Conservation (phyloP, 2,329 filamentous ascomycete genomes). For the Fusarium xyrophilum region DNA sequence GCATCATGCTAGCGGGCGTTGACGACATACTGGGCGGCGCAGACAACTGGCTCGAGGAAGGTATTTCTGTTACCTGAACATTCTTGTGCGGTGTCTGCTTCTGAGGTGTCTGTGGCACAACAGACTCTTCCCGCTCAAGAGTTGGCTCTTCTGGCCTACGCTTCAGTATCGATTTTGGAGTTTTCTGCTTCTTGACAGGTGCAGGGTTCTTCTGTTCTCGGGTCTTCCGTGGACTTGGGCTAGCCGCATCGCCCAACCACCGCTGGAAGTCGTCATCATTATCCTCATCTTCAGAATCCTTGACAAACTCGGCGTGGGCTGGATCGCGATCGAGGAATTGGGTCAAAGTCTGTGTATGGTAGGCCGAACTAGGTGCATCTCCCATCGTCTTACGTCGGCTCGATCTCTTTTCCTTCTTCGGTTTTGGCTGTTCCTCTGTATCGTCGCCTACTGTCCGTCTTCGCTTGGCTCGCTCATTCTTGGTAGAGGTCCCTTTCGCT, state of each 20-base stretch:
- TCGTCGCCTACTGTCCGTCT: conserved; percentile 43
- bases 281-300: conserved; percentile 51
- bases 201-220: conserved; percentile 12
- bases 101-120: conserved; percentile 54
- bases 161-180: conserved; percentile 32
- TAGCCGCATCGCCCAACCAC: conserved; percentile 44
- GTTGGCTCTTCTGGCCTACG: conserved; percentile 3
- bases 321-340: conserved; percentile 45
- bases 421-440: conserved; percentile 23
- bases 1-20: conserved; percentile 51
- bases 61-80: conserved; percentile 49
- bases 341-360: conserved; percentile 53
- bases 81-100: conserved; percentile 50
- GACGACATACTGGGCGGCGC: conserved; percentile 50
- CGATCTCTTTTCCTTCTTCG: conserved; percentile 28
- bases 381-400: conserved; percentile 44
- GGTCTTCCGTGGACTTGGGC: conserved; percentile 37
- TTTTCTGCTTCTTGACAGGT: conserved; percentile 18
- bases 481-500: conserved; percentile 17
- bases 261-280: conserved; percentile 43
- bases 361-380: conserved; percentile 45
- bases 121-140: conserved; percentile 42
- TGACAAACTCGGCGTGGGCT: conserved; percentile 37
- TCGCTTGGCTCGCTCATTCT: conserved; percentile 34
- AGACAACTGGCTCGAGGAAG: conserved; percentile 50